These are phyloP conservation scores for Pseudogymnoascus pannorum DNA, from an alignment of 2,329 filamentous ascomycete species.

Conservation along the genomic window DNA sequence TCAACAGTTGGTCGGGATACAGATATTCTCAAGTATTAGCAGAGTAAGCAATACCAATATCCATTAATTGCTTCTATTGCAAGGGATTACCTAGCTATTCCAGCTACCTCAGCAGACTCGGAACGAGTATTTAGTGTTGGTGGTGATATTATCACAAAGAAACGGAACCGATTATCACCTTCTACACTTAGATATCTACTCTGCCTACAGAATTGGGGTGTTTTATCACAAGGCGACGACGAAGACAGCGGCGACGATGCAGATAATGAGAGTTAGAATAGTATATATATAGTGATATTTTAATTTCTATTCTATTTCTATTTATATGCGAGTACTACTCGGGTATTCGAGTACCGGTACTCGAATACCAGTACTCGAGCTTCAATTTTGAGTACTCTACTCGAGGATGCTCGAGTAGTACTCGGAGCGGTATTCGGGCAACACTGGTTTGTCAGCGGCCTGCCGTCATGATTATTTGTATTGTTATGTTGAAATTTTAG, in stretches of 20 bases:
- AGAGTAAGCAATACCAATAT: not conserved
- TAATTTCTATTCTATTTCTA: no score
- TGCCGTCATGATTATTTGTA: not conserved
- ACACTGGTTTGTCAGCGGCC: no score
- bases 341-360: no score
- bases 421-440: no score
- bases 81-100: conserved; percentile 6
- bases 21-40: not conserved
- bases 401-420: no score
- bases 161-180: not conserved
- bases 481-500: not conserved
- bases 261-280: no score
- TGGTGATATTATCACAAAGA: conserved; percentile 6
- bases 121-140: not conserved
- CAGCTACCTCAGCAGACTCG: not conserved
- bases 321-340: no score
- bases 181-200: not conserved
- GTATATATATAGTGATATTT: no score
- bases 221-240: not conserved
- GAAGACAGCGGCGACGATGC: not conserved
- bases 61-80: not conserved
- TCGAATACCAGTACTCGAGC: no score
- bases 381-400: no score
- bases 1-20: not conserved
- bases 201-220: no score